Evolutionary conservation across 2,329 filamentous ascomycete genomes (phyloP).

Genomic region (Ascosphaera acerosa): DNA sequence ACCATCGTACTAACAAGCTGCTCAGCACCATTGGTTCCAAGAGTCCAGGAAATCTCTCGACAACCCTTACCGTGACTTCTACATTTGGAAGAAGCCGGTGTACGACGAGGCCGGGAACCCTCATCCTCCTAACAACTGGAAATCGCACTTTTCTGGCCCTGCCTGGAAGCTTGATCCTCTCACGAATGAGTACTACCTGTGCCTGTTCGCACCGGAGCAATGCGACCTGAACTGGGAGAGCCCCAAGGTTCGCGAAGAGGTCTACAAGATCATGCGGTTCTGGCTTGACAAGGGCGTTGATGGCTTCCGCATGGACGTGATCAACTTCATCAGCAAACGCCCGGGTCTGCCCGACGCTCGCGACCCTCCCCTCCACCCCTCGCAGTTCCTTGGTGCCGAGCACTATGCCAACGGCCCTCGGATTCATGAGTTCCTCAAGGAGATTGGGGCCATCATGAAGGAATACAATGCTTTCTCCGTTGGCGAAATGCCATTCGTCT

Average conservation of each 20-base stretch:
- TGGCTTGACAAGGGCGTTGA: slow-evolving; percentile 53
- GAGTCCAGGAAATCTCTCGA: slow-evolving; percentile 31
- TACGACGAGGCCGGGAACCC: slow-evolving; percentile 28
- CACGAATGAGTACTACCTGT: slow-evolving; percentile 53
- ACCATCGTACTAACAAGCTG: slow-evolving; percentile 3
- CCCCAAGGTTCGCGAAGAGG: slow-evolving; percentile 36
- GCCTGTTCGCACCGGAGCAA: slow-evolving; percentile 49
- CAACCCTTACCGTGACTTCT: slow-evolving; percentile 33
- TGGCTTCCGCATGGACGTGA: slow-evolving; percentile 50
- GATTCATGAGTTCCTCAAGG: slow-evolving; percentile 31
- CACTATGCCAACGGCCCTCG: slow-evolving; percentile 31
- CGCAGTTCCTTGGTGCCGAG: slow-evolving; percentile 13
- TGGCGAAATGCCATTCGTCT: slow-evolving; percentile 32
- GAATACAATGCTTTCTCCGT: slow-evolving; percentile 34
- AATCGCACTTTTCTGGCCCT: slow-evolving; percentile 15
- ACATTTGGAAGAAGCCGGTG: slow-evolving; percentile 36
- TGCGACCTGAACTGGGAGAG: slow-evolving; percentile 78
- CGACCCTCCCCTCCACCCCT: slow-evolving; percentile 12
- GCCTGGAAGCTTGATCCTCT: slow-evolving; percentile 37
- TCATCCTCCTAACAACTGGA: slow-evolving; percentile 34
- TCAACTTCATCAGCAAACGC: slow-evolving; percentile 46
- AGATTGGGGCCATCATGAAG: slow-evolving; percentile 26
- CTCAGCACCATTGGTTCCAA: slow-evolving; percentile 38
- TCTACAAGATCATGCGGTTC: slow-evolving; percentile 50
- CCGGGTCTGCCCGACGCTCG: slow-evolving; percentile 26